phyloP scores from a whole-genome alignment of 2,329 filamentous ascomycete species.

The Periconia macrospinosa region DNA sequence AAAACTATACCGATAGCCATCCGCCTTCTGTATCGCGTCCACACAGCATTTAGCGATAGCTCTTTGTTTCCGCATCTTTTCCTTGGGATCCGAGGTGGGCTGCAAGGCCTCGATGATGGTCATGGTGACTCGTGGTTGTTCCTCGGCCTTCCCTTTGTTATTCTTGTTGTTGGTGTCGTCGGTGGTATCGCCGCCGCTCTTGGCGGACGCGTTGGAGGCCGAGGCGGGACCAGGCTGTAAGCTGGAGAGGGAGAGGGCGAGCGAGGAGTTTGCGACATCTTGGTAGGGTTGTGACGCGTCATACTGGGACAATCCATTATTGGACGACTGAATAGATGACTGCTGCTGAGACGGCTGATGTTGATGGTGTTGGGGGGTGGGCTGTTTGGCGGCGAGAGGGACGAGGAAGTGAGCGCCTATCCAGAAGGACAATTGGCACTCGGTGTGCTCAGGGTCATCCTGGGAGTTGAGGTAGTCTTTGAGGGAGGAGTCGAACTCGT shows the following conservation, averaged over 20 bases:
- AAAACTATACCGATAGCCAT: constrained; percentile 54
- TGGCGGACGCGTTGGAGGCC: constrained; percentile 3
- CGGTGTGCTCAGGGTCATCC: constrained; percentile 41
- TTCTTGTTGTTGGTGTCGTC: constrained; percentile 1
- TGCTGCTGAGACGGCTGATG: constrained; percentile 8
- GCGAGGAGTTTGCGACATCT: constrained; percentile 26
- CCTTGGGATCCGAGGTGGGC: constrained; percentile 39
- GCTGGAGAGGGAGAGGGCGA: constrained; percentile 25
- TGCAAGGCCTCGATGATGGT: constrained; percentile 41
- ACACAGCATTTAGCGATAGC: constrained; percentile 51
- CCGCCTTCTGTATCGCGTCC: constrained; percentile 46
- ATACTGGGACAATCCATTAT: constrained; percentile 23
- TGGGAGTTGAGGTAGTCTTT: constrained; percentile 39
- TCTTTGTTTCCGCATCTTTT: constrained; percentile 49
- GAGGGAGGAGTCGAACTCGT: constrained; percentile 41
- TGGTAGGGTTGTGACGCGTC: constrained; percentile 21
- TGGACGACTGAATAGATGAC: constrained; percentile 33
- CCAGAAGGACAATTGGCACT: constrained; percentile 44
- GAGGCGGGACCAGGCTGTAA: constrained; percentile 13
- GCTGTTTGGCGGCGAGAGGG: constrained; percentile 7
- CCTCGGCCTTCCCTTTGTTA: constrained; percentile 12
- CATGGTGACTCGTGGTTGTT: constrained; percentile 30
- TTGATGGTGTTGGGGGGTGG: constrained; percentile 2
- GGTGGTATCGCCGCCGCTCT: not conserved
- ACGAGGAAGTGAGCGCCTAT: constrained; percentile 41